Evolutionary conservation across 768 basidiomycete genomes (phyloP).

Genomic region (Gloeostereum incarnatum): DNA sequence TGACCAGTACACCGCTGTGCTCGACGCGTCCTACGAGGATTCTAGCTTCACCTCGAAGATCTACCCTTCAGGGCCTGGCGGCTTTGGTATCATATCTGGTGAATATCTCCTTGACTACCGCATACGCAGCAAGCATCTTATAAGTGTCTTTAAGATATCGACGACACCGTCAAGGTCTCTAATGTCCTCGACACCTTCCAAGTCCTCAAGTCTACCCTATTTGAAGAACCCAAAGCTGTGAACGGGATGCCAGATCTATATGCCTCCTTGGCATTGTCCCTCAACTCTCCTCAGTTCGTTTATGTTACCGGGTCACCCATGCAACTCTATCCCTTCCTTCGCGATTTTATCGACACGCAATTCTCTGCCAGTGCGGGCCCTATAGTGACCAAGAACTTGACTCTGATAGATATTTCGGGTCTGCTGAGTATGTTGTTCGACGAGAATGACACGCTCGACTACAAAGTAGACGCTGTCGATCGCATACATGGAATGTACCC

Average conservation of each 20-base stretch:
- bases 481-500: constrained; percentile 32
- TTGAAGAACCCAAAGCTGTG: constrained; percentile 27
- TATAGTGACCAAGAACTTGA: constrained; percentile 26
- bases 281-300: constrained; percentile 27
- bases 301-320: constrained; percentile 32
- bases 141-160: constrained; percentile 19
- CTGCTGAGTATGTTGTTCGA: constrained; percentile 15
- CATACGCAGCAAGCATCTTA: not conserved
- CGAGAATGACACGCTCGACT: constrained; percentile 17
- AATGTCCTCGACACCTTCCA: constrained; percentile 24
- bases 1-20: constrained; percentile 10
- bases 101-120: constrained; percentile 4
- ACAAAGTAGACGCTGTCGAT: constrained; percentile 27
- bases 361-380: constrained; percentile 27
- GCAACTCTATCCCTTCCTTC: constrained; percentile 34
- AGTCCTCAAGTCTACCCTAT: constrained; percentile 25
- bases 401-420: constrained; percentile 18
- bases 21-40: constrained; percentile 3
- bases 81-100: constrained; percentile 36
- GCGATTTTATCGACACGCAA: constrained; percentile 23
- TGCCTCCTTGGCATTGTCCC: constrained; percentile 21
- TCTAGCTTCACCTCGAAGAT: constrained; percentile 17
- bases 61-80: constrained; percentile 25
- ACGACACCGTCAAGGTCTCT: constrained; percentile 33
- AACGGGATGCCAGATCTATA: constrained; percentile 35